phyloP scores from a whole-genome alignment of 352 stramenopile species.

The Globisporangium middletonii region DNA sequence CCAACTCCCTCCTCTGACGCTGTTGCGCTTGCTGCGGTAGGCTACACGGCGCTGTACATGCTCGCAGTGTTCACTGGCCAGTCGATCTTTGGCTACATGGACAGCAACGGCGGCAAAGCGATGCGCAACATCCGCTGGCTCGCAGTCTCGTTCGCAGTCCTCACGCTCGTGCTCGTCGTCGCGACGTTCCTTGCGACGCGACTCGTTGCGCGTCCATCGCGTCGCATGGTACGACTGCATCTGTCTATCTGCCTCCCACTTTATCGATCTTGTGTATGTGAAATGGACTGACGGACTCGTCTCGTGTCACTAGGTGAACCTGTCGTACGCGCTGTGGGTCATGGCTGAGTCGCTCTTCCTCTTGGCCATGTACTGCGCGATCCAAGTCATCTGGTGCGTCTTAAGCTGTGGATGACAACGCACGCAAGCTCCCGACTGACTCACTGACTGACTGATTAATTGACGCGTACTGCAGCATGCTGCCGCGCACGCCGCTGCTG shows the following conservation, averaged over 20 bases:
- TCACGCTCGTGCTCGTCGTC: conserved; percentile 36
- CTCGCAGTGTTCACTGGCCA: conserved; percentile 54
- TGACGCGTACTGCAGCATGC: conserved; percentile 27
- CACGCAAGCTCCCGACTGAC: neutral
- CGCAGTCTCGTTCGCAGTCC: conserved; percentile 28
- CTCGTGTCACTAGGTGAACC: conserved; percentile 38
- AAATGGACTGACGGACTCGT: neutral
- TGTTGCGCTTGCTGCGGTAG: conserved; percentile 20
- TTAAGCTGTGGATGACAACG: neutral
- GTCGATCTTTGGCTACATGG: conserved; percentile 63
- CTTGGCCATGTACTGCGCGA: conserved; percentile 42
- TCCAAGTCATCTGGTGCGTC: conserved; percentile 62
- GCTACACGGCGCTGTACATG: conserved; percentile 91
- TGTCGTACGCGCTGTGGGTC: conserved; percentile 77
- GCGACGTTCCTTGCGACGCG: conserved; percentile 52
- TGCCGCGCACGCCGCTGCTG: conserved; percentile 55
- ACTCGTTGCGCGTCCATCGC: conserved; percentile 54
- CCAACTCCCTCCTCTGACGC: too few relatives aligned
- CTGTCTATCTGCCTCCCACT: neutral
- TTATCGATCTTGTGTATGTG: neutral
- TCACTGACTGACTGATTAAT: neutral
- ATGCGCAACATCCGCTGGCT: conserved; percentile 68
- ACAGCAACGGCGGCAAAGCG: conserved; percentile 44
- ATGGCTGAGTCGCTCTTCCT: conserved; percentile 58
- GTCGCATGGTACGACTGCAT: conserved; percentile 49